phyloP scores from a whole-genome alignment of 2,329 filamentous ascomycete genomes.

The Nectriaceae sp. region DNA sequence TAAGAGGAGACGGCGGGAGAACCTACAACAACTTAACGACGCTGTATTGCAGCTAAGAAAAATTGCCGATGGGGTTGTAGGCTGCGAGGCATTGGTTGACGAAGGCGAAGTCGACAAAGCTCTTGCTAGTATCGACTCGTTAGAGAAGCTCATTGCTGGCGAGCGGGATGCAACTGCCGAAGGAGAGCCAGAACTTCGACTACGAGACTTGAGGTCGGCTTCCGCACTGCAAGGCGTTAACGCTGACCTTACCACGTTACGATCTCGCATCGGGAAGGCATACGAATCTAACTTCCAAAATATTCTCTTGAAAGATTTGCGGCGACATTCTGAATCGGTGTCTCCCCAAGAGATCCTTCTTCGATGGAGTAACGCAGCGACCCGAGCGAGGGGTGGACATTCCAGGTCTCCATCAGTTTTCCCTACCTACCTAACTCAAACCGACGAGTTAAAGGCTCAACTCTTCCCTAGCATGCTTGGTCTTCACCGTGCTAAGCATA shows the following conservation, averaged over 20 bases:
- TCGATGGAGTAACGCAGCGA: conserved; percentile 79
- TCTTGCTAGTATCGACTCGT: conserved; percentile 71
- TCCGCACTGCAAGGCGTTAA: conserved; percentile 80
- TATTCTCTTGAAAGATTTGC: conserved; percentile 76
- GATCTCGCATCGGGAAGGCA: conserved; percentile 80
- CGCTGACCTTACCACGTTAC: conserved; percentile 73
- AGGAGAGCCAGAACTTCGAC: conserved; percentile 34
- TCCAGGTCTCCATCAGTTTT: conserved; percentile 67
- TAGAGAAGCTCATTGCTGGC: conserved; percentile 81
- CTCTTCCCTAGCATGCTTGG: conserved; percentile 74
- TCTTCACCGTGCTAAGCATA: conserved; percentile 78
- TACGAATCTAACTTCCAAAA: conserved; percentile 82
- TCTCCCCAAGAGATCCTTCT: conserved; percentile 73
- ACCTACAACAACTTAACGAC: conserved; percentile 78
- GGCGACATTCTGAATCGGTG: conserved; percentile 75
- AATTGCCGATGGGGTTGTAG: conserved; percentile 73
- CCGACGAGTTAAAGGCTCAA: conserved; percentile 68
- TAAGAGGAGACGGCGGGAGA: conserved; percentile 78
- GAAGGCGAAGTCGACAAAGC: conserved; percentile 81
- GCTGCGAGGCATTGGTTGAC: conserved; percentile 81
- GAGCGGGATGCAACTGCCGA: conserved; percentile 49
- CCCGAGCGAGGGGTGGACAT: conserved; percentile 69
- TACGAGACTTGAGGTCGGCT: conserved; percentile 73
- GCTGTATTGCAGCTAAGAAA: conserved; percentile 81
- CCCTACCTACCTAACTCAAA: conserved; percentile 77